These are phyloP conservation scores for Dorcoceras hygrometricum DNA, from an alignment of 257 asterid species.

Conservation along the genomic window DNA sequence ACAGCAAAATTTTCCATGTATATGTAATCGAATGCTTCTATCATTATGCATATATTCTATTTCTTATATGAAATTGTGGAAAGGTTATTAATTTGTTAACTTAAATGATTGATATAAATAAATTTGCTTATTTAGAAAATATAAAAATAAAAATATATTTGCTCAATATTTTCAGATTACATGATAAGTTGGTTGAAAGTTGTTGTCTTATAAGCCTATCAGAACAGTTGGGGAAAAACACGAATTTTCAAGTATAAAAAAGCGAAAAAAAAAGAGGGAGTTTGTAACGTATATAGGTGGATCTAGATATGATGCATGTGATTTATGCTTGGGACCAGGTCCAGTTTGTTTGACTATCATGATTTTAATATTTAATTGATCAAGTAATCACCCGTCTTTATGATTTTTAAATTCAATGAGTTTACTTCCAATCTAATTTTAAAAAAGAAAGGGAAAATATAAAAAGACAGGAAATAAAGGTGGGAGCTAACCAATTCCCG, in stretches of 20 bases:
- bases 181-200: background rate
- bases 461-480: background rate
- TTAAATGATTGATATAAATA: too few relatives aligned
- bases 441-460: background rate
- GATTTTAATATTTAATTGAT: background rate
- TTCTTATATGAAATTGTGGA: too few relatives aligned
- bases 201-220: background rate
- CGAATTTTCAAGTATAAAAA: too few relatives aligned
- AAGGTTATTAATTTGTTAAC: too few relatives aligned
- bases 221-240: background rate
- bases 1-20: too few relatives aligned
- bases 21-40: too few relatives aligned
- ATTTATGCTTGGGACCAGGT: conserved; percentile 19
- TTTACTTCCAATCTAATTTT: too few relatives aligned
- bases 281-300: conserved; percentile 3
- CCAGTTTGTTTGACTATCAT: background rate
- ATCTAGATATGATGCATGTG: conserved; percentile 28
- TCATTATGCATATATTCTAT: too few relatives aligned
- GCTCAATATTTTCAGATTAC: too few relatives aligned
- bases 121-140: too few relatives aligned
- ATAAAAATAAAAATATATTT: too few relatives aligned
- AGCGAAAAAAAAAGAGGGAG: conserved; percentile 12
- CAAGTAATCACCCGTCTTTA: background rate
- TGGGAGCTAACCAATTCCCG: background rate
- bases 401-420: background rate